Percentiles rank a stretch among this genome's conserved stretches.
Evolutionary conservation across 2,329 filamentous ascomycete species (phyloP).

Genomic region (Scleromitrula shiraiana): DNA sequence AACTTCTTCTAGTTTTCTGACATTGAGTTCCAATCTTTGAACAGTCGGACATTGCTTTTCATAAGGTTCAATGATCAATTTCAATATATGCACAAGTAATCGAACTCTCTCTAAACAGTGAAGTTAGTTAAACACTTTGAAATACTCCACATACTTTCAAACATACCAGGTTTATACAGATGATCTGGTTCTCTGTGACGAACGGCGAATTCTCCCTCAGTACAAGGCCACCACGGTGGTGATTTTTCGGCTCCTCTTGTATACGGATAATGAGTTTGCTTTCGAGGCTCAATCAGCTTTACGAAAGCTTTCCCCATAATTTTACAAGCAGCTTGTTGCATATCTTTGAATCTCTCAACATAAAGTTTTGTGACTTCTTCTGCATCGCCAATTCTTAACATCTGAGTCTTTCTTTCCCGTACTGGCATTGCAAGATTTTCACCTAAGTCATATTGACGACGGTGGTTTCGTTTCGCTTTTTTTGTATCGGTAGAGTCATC

Average conservation of each 20-base stretch:
- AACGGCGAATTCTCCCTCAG: conserved; percentile 47
- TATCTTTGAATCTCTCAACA: conserved; percentile 51
- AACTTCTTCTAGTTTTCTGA: conserved; percentile 49
- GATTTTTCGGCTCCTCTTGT: conserved; percentile 54
- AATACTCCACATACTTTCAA: neutral
- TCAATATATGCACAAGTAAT: conserved; percentile 52
- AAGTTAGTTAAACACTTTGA: neutral
- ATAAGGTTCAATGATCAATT: conserved; percentile 38
- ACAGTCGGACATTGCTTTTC: conserved; percentile 37
- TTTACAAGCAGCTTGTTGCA: conserved; percentile 66
- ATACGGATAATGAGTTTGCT: conserved; percentile 68
- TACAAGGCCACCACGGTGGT: conserved; percentile 59
- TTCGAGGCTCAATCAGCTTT: conserved; percentile 67
- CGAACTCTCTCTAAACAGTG: conserved; percentile 46
- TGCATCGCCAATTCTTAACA: conserved; percentile 45
- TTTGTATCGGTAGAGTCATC: conserved; percentile 14
- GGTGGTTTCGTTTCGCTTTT: conserved; percentile 20
- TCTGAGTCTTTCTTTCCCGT: conserved; percentile 20
- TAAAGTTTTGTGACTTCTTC: conserved; percentile 52
- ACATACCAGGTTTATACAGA: conserved; percentile 56
- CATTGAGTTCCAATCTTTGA: conserved; percentile 38
- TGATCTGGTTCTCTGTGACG: conserved; percentile 69
- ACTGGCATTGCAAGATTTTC: conserved; percentile 17
- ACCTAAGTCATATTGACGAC: conserved; percentile 10
- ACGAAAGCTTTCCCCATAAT: conserved; percentile 69